Evolutionary conservation across 495 filamentous ascomycete species (phyloP), one percentile per base, ranked within the genome.

Genomic region (Daldinia loculata): DNA sequence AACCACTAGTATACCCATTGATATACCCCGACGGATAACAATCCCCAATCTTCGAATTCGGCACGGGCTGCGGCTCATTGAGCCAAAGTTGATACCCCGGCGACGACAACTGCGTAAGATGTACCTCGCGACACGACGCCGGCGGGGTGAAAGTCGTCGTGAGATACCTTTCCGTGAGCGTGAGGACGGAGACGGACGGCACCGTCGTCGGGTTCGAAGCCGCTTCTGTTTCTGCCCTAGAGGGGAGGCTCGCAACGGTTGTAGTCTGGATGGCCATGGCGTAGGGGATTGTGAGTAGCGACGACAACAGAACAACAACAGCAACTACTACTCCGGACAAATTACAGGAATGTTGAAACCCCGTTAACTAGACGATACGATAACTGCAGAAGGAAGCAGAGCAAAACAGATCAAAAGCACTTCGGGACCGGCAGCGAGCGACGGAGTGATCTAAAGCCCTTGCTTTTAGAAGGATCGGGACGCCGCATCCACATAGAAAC

Each of bases 111-210:
- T 66, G 66, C 0, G 62, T 70, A 36, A 74, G 62, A 3, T 57
- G 71, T 53, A 70, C 70, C 19, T 74, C 71, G 11, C 30, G 61
- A 24, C 71, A 74, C 34, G 71, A 66, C 17, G 67, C 24, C 29
- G 71, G 71, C 29, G 71, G 71, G 0, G 71, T 74, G 29, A 74
- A 74, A 5, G 71, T 74, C 2, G 62, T 63, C 38, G 71, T 70
- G n/a, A 74, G 59, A 2, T 62, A 52, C 27, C 60, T 63, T 15
- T 66, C 41, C 1, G 71, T 74, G n/a, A 74, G 48, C 7, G 63
- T 67, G 14, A 70, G 34, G 4, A 70, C 43, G 7, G 69, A 72
- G 39, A 72, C 9, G 9, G 61, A 26, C 26, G 66, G 57, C 17
- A 48, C 34, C 29, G 58, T 17, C 4, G 61, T 48, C 22, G 62